Evolutionary conservation across 2,329 filamentous ascomycete genomes (phyloP), one percentile per base, ranked within the genome.

Genomic region (Calonectria hawksworthii): DNA sequence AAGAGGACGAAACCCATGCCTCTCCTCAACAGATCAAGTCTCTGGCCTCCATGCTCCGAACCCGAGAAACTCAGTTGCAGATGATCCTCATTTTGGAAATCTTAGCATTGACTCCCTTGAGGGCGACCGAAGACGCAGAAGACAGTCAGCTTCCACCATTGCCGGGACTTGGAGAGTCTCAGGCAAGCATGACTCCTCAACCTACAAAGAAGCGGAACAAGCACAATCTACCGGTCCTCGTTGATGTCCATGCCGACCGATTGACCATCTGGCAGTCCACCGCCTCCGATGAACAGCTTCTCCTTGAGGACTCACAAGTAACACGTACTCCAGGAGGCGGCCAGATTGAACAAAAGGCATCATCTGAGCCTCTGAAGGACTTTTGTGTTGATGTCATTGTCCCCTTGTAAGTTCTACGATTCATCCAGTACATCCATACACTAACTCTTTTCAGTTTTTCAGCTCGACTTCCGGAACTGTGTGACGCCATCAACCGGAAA

Each of bases 261-360:
- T 86, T 97, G 30, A 95, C 93, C 80, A 97, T 97, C 74, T 96
- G 94, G 94, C 94, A 96, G 81, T 95, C 94, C 4, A 93, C 94
- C 10, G 92, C 92, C 44, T 86, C 92, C 28, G 91, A 94, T 76
- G 90, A 92, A 70, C 84, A 90, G 73, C 85, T 87, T 47, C 81
- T 90, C 18, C 79, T 89, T 21, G 87, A 88, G 56, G 89, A 90
- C 70, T 87, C 88, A 1, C 89, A 91, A 75, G 76, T 82, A 3
- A 74, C 82, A 4, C 82, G 80, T 3, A 78, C 82, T 7, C 78
- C 83, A 1, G 75, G 77, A 3, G 85, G 86, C 52, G 83, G 83
- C 3, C 85, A 84, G 70, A 83, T 82, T 70, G 83, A 84, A 61
- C 86, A 87, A 72, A 87, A 85, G 71, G 77, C 84, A 72, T 86